Evolutionary conservation across 139 green algal species (phyloP).

Genomic region (Chlamydomonas incerta): DNA sequence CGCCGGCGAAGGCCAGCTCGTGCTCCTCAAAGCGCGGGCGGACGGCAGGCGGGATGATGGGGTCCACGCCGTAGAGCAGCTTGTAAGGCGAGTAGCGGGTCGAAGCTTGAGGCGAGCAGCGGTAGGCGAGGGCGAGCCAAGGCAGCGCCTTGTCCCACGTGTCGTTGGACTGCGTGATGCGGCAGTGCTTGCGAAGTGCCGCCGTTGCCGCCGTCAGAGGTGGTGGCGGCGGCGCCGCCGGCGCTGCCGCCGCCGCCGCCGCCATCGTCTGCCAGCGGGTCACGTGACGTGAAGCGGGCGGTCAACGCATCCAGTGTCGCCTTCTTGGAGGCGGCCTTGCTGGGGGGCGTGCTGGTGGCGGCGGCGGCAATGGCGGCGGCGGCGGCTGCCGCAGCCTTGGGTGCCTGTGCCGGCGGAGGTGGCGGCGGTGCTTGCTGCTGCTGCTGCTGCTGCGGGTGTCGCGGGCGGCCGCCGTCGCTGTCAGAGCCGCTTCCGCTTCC

Average conservation of each 20-base stretch:
- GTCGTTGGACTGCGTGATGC: neutral
- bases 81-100: constrained; percentile 27
- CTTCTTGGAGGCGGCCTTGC: neutral
- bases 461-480: too few species aligned
- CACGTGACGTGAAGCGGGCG: neutral
- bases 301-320: constrained; percentile 9
- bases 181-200: neutral
- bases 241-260: too few species aligned
- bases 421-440: too few species aligned
- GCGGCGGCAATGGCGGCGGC: neutral
- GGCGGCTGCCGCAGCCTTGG: neutral
- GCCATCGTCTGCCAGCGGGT: neutral
- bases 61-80: constrained; percentile 28
- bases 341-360: too few species aligned
- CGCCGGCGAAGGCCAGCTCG: constrained; percentile 22
- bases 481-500: too few species aligned
- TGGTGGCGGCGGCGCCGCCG: too few species aligned
- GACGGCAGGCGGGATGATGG: constrained; percentile 12
- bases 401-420: neutral
- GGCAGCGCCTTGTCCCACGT: neutral
- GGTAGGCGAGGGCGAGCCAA: constrained; percentile 38
- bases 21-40: neutral
- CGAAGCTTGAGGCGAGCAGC: constrained; percentile 29
- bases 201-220: too few species aligned
- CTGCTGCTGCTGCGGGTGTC: too few species aligned